Evolutionary conservation across 164 flowering plant genomes (phyloP).

Genomic region (Malania oleifera): DNA sequence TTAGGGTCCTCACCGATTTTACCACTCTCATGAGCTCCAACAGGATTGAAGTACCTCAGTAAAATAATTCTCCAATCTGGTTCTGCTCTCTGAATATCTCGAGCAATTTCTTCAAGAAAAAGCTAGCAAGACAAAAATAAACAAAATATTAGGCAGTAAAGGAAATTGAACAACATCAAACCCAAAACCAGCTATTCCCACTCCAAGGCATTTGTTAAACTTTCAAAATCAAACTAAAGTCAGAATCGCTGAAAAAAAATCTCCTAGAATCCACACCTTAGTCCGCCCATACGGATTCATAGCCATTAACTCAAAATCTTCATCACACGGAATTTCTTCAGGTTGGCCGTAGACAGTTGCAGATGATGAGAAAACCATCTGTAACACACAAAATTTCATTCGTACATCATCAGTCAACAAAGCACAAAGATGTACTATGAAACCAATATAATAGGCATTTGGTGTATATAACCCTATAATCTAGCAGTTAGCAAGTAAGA

Average conservation of each 20-base stretch:
- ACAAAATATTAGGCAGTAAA: neutral
- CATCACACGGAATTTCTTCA: slow-evolving; percentile 79
- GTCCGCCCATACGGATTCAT: slow-evolving; percentile 96
- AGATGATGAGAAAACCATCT: slow-evolving; percentile 98
- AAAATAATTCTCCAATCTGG: slow-evolving; percentile 79
- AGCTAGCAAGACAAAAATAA: slow-evolving; percentile 35
- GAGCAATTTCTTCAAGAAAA: slow-evolving; percentile 82
- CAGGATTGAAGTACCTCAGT: slow-evolving; percentile 91
- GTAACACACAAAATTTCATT: slow-evolving; percentile 5
- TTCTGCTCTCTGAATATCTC: slow-evolving; percentile 81
- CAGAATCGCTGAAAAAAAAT: neutral
- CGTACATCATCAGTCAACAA: slow-evolving; percentile 8
- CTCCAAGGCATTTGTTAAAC: neutral
- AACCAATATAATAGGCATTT: neutral
- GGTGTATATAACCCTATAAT: too few species aligned
- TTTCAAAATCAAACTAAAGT: neutral
- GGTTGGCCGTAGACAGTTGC: slow-evolving; percentile 98
- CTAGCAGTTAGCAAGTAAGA: too few species aligned
- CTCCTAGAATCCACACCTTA: slow-evolving; percentile 44
- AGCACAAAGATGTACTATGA: neutral
- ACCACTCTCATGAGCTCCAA: slow-evolving; percentile 93
- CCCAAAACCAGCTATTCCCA: neutral
- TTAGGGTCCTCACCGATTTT: slow-evolving; percentile 92
- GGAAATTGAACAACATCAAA: neutral
- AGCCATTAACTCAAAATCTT: slow-evolving; percentile 66